phyloP scores from a whole-genome alignment of 768 basidiomycete species.

The Serendipita sp. region DNA sequence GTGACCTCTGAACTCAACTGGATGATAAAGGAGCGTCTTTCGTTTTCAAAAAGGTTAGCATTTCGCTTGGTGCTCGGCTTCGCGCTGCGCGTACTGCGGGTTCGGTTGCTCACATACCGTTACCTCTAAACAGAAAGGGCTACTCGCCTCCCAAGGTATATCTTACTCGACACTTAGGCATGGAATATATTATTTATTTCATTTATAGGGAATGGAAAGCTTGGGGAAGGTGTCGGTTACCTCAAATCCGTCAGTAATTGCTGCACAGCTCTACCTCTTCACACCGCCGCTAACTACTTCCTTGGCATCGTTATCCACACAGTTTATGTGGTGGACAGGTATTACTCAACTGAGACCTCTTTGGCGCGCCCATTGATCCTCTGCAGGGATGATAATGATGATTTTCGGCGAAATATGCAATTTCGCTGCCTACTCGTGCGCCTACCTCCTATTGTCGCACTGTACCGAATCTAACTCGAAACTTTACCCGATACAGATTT shows the following conservation, averaged over 20 bases:
- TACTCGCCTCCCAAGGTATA: neutral
- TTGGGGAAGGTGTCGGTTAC: slow-evolving; percentile 68
- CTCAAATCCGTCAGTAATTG: slow-evolving; percentile 66
- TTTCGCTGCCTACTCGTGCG: slow-evolving; percentile 45
- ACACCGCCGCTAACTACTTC: slow-evolving; percentile 8
- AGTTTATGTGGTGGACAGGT: slow-evolving; percentile 88
- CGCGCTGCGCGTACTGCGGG: slow-evolving; percentile 15
- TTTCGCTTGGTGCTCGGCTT: slow-evolving; percentile 69
- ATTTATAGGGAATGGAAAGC: slow-evolving; percentile 4
- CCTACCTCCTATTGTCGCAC: neutral
- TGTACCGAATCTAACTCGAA: neutral
- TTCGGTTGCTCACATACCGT: neutral
- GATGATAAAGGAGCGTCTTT: slow-evolving; percentile 56
- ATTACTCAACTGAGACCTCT: too few species aligned
- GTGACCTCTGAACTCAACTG: neutral
- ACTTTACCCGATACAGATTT: slow-evolving; percentile 26
- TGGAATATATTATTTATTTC: neutral
- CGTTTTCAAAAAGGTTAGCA: slow-evolving; percentile 95
- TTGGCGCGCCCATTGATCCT: too few species aligned
- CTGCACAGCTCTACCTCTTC: neutral
- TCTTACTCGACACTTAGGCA: neutral
- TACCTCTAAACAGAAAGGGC: neutral
- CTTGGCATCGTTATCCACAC: neutral
- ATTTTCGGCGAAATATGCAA: slow-evolving; percentile 31
- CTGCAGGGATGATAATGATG: slow-evolving; percentile 66